Base-by-base conservation (phyloP, 78 protist genomes). In the Dictyostelium intermedium region DNA sequence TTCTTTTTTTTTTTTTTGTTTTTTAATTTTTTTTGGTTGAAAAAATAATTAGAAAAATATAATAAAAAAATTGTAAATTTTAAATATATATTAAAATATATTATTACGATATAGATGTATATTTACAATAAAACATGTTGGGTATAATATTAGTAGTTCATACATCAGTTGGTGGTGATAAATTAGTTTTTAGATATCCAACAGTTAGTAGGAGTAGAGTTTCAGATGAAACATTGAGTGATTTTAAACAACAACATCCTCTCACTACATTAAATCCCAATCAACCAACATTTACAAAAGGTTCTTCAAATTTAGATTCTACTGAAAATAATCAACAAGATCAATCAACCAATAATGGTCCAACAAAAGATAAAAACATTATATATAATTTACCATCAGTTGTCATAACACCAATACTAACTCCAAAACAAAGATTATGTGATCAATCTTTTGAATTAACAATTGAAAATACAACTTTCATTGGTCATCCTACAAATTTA, bases 81-180 rank as follows among this genome's bases (percentile, higher is more conserved):
- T 47, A 11, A 47, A 47, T 47, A 41, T n/a, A n/a, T n/a, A n/a
- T n/a, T n/a, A n/a, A n/a, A n/a, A n/a, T n/a, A n/a, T n/a, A n/a
- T n/a, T n/a, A n/a, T n/a, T n/a, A n/a, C n/a, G n/a, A 45, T 7
- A 45, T 0, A 11, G 8, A 11, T 45, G 13, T 11, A 11, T 45
- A 45, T 45, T 45, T 45, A 45, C 13, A 45, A 45, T 13, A 45
- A 45, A 11, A 45, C 20, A 84, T 82, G 81, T 37, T 92, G n/a
- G 96, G 96, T 43, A 61, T 92, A 9, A 92, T 92, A 32, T 74
- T 92, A n/a, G 96, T 92, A n/a, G 96, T 92, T 18, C 91, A 92
- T 35, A 92, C 96, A 11, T 82, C 91, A 23, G 82, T 85, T 69
- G 96, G 91, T 85, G 96, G 96, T 47, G 96, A 92, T 77, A 85